Evolutionary conservation across 2,329 filamentous ascomycete species (phyloP).

Genomic region (Aspergillus pseudoterreus): DNA sequence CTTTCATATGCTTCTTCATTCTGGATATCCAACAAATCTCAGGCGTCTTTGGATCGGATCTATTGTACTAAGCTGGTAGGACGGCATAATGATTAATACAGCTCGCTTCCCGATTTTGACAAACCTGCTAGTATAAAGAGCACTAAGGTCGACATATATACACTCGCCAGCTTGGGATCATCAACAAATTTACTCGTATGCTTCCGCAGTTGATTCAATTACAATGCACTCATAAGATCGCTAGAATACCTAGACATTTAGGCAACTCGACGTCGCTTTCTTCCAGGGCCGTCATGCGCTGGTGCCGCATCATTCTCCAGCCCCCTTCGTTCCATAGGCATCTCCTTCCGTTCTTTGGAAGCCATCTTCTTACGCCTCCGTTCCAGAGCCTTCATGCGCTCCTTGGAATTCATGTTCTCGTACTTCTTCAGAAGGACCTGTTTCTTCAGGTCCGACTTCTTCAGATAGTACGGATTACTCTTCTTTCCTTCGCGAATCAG

Average conservation of each 20-base stretch:
- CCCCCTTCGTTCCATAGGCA: slow-evolving; percentile 56
- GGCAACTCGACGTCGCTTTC: slow-evolving; percentile 27
- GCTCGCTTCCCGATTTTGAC: background rate
- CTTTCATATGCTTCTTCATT: background rate
- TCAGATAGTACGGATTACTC: slow-evolving; percentile 79
- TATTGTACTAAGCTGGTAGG: background rate
- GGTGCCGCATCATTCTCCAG: slow-evolving; percentile 23
- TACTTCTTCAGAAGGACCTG: slow-evolving; percentile 74
- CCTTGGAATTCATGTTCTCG: slow-evolving; percentile 75
- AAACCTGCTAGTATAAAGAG: too few relatives aligned
- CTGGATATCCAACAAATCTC: background rate
- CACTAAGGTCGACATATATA: too few relatives aligned
- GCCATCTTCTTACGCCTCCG: slow-evolving; percentile 85
- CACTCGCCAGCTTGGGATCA: too few relatives aligned
- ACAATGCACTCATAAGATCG: background rate
- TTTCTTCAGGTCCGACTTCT: slow-evolving; percentile 89
- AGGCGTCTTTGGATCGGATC: slow-evolving; percentile 9
- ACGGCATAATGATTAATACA: background rate
- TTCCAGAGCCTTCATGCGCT: slow-evolving; percentile 81
- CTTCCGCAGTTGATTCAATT: background rate
- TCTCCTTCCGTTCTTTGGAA: slow-evolving; percentile 75
- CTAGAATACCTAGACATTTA: slow-evolving; percentile 7
- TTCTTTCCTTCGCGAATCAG: slow-evolving; percentile 80
- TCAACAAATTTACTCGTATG: too few relatives aligned
- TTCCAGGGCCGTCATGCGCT: slow-evolving; percentile 16